Base-by-base conservation (phyloP, 495 filamentous ascomycete species). In the Lasiosphaeris hirsuta region DNA sequence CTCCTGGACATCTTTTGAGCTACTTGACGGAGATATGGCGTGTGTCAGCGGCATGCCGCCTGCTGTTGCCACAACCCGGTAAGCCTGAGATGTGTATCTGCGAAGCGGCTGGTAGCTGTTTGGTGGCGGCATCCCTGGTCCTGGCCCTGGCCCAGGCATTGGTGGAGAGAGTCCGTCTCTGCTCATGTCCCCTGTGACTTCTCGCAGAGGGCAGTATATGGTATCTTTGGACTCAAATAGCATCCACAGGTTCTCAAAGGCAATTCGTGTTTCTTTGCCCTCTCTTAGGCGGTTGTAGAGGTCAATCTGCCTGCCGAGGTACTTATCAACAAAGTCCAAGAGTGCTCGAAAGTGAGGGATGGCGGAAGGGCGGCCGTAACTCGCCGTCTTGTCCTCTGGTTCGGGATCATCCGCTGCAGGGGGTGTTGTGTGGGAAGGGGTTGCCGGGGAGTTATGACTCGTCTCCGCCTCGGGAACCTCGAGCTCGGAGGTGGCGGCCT, bases 241-340 rank as follows among this genome's bases (percentile, higher is more conserved):
- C 55, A 62, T 62, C 62, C 59, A 65, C 4, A 65, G 50, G 33
- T 65, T 46, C 34, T 65, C 46, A 33, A 59, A 62, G 1, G 62
- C 49, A 4, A 65, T 37, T 4, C 33, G 5, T 2, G 42, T 15
- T 4, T 44, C 41, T 2, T 37, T 35, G 41, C 50, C 59, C 7
- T 15, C 23, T 3, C 38, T 37, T 8, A 62, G 40, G 11, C 51
- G 44, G 6, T 53, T 13, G 34, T 42, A 53, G 1, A 56, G 36
- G 0, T 10, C 15, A 14, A 65, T 30, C 14, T 59, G 42, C 7
- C 37, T 35, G 17, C 34, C 59, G 13, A 65, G 45, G 34, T 59
- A 65, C 35, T 45, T 51, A 40, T 65, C 59, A 18, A 65, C 18
- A 10, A 65, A 62, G 8, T 46, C 44, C 0, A 62, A 4, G 11